phyloP scores from a whole-genome alignment of 257 asterid genomes.

The Solanum neorickii region DNA sequence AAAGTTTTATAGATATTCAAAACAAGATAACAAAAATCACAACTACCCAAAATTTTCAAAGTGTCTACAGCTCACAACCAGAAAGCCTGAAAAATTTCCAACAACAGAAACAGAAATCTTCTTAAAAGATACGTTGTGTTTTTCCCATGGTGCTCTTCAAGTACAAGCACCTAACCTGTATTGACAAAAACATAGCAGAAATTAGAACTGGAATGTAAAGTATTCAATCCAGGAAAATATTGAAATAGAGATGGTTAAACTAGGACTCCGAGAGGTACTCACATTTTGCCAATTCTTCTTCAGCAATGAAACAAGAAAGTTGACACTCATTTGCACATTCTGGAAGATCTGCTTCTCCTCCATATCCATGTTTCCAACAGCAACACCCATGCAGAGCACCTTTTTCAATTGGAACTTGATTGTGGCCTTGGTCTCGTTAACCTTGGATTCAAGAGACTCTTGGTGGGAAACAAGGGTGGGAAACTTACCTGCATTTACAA shows the following conservation, averaged over 20 bases:
- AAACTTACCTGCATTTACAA: slow-evolving; percentile 3
- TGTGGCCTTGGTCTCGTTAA: slow-evolving; percentile 5
- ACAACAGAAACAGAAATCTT: not conserved
- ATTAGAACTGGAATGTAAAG: not conserved
- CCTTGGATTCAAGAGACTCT: slow-evolving; percentile 7
- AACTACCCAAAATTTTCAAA: not conserved
- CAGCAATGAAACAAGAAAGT: slow-evolving; percentile 6
- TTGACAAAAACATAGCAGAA: not conserved
- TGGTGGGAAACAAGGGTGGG: slow-evolving; percentile 8
- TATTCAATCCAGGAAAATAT: not conserved
- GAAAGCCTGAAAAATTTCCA: not conserved
- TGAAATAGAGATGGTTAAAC: not conserved
- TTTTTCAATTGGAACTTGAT: slow-evolving; percentile 4
- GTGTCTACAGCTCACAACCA: not conserved
- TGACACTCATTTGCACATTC: slow-evolving; percentile 8
- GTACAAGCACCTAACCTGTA: slow-evolving; percentile 4
- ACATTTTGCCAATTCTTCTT: slow-evolving; percentile 14
- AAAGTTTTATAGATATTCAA: not conserved
- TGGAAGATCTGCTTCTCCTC: not conserved
- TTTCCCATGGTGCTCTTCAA: slow-evolving; percentile 9
- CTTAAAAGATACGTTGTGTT: slow-evolving; percentile 1
- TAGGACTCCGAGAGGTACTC: not conserved
- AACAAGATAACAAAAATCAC: not conserved
- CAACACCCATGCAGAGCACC: slow-evolving; percentile 3
- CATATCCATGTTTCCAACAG: slow-evolving; percentile 3